Percentiles rank a stretch among this genome's conserved stretches.
Evolutionary conservation across 305 asterid species (phyloP).

Genomic region (Plantago lanceolata): DNA sequence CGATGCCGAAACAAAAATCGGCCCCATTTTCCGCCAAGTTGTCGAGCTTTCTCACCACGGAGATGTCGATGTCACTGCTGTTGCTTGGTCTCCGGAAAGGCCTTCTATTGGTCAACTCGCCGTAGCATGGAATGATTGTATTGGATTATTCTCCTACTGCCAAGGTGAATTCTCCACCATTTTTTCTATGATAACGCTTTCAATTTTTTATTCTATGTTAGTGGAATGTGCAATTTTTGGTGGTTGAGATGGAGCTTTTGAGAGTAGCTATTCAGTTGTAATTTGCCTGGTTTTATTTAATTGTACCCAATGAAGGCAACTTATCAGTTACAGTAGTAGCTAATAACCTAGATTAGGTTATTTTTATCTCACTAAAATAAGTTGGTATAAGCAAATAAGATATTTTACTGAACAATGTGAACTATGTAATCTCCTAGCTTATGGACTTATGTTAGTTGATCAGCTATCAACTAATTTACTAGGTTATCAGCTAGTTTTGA

Average conservation of each 20-base stretch:
- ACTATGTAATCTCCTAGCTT: too few relatives aligned
- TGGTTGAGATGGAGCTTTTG: not conserved
- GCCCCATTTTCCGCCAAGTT: slow-evolving; percentile 71
- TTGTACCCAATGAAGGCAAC: too few relatives aligned
- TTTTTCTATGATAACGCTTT: too few relatives aligned
- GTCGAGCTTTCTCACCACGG: slow-evolving; percentile 53
- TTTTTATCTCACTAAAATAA: too few relatives aligned
- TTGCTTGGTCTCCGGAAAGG: slow-evolving; percentile 70
- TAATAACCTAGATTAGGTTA: too few relatives aligned
- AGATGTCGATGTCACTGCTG: slow-evolving; percentile 48
- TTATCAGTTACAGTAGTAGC: too few relatives aligned
- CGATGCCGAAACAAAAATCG: slow-evolving; percentile 54
- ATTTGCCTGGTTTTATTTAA: not conserved
- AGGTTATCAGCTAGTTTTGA: too few relatives aligned
- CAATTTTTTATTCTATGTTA: not conserved
- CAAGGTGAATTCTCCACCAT: slow-evolving; percentile 46
- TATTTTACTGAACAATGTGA: too few relatives aligned
- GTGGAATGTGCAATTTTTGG: not conserved
- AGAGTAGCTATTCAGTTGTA: too few relatives aligned
- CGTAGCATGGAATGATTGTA: slow-evolving; percentile 54
- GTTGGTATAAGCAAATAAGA: too few relatives aligned
- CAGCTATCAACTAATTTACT: too few relatives aligned
- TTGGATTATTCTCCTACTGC: slow-evolving; percentile 44
- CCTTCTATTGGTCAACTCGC: slow-evolving; percentile 83
- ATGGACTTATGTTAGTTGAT: too few relatives aligned